A percentile compares a stretch with the other conserved stretches of the same genome.
These are phyloP conservation scores for Podospora sp. DNA, from an alignment of 495 filamentous ascomycete genomes.

Conservation along the genomic window DNA sequence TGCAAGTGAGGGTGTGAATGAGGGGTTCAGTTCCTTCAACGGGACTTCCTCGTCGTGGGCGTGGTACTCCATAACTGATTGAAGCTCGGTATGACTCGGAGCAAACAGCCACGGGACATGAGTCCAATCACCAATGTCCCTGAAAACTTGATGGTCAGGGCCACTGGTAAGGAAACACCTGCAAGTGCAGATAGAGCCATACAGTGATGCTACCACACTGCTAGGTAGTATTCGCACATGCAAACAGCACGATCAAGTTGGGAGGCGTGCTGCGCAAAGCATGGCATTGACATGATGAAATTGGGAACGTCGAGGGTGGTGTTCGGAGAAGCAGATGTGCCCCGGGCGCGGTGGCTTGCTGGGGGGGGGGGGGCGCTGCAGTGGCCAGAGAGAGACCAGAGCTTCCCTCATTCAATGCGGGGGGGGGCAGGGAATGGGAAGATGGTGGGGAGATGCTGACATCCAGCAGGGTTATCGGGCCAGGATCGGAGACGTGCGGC, in stretches of 20 bases:
- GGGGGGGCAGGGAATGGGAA: slow-evolving; percentile 22
- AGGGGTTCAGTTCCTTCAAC: slow-evolving; percentile 5
- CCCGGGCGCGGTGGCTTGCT: slow-evolving; percentile 27
- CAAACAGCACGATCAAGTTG: slow-evolving; percentile 1
- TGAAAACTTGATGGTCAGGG: neutral
- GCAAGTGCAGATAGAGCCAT: neutral
- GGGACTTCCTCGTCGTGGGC: slow-evolving; percentile 1
- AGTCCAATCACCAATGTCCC: neutral
- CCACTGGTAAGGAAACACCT: neutral
- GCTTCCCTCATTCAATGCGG: slow-evolving; percentile 32
- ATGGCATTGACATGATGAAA: slow-evolving; percentile 34
- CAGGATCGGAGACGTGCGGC: slow-evolving; percentile 20
- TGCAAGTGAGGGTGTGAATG: slow-evolving; percentile 15
- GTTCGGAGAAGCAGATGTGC: slow-evolving; percentile 6
- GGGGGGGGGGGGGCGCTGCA: slow-evolving; percentile 1
- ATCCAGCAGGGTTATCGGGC: slow-evolving; percentile 22
- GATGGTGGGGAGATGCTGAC: slow-evolving; percentile 33
- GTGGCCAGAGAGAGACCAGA: slow-evolving; percentile 22
- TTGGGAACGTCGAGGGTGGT: slow-evolving; percentile 7
- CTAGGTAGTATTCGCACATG: slow-evolving; percentile 3
- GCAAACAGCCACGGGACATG: neutral
- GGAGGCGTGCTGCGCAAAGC: slow-evolving; percentile 28
- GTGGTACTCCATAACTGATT: slow-evolving; percentile 6
- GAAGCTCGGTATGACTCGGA: neutral
- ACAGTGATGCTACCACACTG: neutral